Base-by-base conservation (phyloP, 306 rosid genomes). In the Acacia acuminata region DNA sequence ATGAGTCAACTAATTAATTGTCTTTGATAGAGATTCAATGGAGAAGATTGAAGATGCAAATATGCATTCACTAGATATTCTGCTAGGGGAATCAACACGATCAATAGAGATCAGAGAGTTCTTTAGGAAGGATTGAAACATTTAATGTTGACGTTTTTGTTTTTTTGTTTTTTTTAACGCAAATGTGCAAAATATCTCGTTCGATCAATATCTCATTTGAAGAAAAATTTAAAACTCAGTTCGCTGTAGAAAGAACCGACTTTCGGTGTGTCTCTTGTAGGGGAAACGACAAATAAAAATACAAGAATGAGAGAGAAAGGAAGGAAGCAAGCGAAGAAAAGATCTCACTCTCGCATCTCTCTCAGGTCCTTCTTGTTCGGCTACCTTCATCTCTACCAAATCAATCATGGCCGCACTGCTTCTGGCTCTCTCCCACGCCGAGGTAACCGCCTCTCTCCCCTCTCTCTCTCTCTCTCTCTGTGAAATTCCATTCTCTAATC, bases 381-480 rank as follows among this genome's bases (percentile, higher is more conserved):
- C 36, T 76, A 11, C 79, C 79, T 40, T 58, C 4, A 22, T 43
- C 80, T 45, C 38, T 47, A 43, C 8, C 45, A 43, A 76, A 61
- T 61, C 42, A 63, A 27, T 14, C 69, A 63, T 77, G 80, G 44
- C 60, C 42, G 36, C 27, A 16, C 40, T 63, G 17, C 40, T 27
- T 27, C 27, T 44, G 24, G 10, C 80, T 27, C 60, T 63, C 44
- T 77, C 60, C 10, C 58, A 42, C 43, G 44, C 61, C 44, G 13
- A 63, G 80, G 80, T 77, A 44, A 61, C 43, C 19, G 27, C 56
- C 25, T 16, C n/a, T n/a, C n/a, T n/a, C n/a, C n/a, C 44, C 44
- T 25, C 8, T 27, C 38, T 48, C 50, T 48, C 17, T 14, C 53
- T n/a, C n/a, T 58, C 15, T 19, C 32, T 73, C 45, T 32, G 17